phyloP scores from a whole-genome alignment of 352 stramenopile genomes.

The Phytophthora multivora region DNA sequence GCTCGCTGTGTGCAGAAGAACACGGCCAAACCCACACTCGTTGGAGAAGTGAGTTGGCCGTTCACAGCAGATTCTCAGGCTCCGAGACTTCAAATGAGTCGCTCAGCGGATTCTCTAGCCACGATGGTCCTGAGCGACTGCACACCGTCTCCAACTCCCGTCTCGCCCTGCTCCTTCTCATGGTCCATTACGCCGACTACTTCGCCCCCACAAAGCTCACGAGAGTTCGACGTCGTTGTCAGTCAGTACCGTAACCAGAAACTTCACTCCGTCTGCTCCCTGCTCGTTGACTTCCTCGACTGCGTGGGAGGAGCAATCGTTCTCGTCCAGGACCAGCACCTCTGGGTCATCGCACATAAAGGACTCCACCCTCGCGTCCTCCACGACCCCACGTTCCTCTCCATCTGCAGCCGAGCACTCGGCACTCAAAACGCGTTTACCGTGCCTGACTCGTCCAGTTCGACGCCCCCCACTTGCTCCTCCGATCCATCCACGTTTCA shows the following conservation, averaged over 20 bases:
- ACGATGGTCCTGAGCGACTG: slow-evolving; percentile 31
- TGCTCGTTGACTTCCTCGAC: slow-evolving; percentile 75
- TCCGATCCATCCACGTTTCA: slow-evolving; percentile 44
- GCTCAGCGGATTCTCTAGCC: slow-evolving; percentile 27
- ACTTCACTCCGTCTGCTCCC: slow-evolving; percentile 70
- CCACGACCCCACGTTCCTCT: slow-evolving; percentile 60
- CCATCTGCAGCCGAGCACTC: slow-evolving; percentile 56
- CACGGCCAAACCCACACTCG: slow-evolving; percentile 46
- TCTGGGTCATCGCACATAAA: slow-evolving; percentile 75
- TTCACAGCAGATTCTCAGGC: slow-evolving; percentile 42
- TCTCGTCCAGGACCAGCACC: slow-evolving; percentile 56
- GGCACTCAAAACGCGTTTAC: slow-evolving; percentile 51
- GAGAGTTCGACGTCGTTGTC: slow-evolving; percentile 65
- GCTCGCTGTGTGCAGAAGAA: slow-evolving; percentile 63
- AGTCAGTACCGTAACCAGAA: slow-evolving; percentile 76
- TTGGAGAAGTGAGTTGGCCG: slow-evolving; percentile 52
- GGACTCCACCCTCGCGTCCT: slow-evolving; percentile 54
- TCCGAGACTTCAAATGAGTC: slow-evolving; percentile 23
- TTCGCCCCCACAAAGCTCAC: slow-evolving; percentile 29
- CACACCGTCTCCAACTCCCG: slow-evolving; percentile 20
- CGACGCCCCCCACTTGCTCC: background rate
- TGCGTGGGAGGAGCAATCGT: slow-evolving; percentile 70
- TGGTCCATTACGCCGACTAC: slow-evolving; percentile 43
- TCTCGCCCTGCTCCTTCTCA: slow-evolving; percentile 39
- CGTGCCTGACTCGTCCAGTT: slow-evolving; percentile 42